A percentile compares a stretch with the other conserved stretches of the same genome.
Evolutionary conservation across 2,329 filamentous ascomycete species (phyloP).

Genomic region (Xylariaceae sp.): DNA sequence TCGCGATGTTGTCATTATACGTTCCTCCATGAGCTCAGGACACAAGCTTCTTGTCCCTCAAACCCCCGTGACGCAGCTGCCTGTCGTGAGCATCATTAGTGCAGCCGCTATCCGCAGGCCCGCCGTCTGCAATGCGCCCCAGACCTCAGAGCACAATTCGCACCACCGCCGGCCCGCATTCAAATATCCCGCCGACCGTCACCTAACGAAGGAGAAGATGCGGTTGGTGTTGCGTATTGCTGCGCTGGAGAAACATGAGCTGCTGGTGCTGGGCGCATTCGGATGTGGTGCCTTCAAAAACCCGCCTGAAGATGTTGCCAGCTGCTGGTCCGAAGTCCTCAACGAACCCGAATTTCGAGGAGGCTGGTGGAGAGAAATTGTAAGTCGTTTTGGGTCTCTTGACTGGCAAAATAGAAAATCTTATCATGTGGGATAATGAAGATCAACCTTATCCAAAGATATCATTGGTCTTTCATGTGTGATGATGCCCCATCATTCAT

Average conservation of each 20-base stretch:
- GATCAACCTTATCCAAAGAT: background rate
- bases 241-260: slow-evolving; percentile 60
- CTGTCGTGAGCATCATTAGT: slow-evolving; percentile 50
- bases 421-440: background rate
- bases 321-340: slow-evolving; percentile 68
- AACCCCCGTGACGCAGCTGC: slow-evolving; percentile 37
- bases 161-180: slow-evolving; percentile 43
- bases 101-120: slow-evolving; percentile 44
- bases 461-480: background rate
- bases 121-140: background rate
- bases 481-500: background rate
- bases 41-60: slow-evolving; percentile 37
- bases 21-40: slow-evolving; percentile 33
- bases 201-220: slow-evolving; percentile 68
- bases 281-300: slow-evolving; percentile 73
- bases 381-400: slow-evolving; percentile 3
- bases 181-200: slow-evolving; percentile 51
- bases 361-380: slow-evolving; percentile 61
- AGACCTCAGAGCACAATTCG: slow-evolving; percentile 27
- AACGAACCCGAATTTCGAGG: slow-evolving; percentile 65
- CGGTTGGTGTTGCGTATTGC: slow-evolving; percentile 65
- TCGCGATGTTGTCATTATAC: slow-evolving; percentile 43
- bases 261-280: slow-evolving; percentile 71
- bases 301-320: slow-evolving; percentile 66
- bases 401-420: background rate